Conservation (phyloP, 495 filamentous ascomycete genomes). For the Xylaria intraflava region DNA sequence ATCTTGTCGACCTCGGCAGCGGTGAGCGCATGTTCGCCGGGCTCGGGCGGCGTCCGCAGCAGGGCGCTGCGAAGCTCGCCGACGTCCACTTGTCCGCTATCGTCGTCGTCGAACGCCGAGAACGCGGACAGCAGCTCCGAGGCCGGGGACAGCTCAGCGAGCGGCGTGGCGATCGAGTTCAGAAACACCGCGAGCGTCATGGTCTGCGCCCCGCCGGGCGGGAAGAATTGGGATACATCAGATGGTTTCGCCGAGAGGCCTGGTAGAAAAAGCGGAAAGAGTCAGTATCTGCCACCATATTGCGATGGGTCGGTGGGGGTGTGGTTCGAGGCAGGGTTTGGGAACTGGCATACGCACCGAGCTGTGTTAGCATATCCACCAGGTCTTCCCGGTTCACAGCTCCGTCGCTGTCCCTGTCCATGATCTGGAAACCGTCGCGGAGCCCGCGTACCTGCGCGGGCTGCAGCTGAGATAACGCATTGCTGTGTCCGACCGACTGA, state of each 20-base stretch:
- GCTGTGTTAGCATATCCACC: conserved; percentile 67
- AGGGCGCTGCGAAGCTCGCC: conserved; percentile 76
- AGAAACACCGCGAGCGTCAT: conserved; percentile 81
- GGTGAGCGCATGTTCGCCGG: conserved; percentile 59
- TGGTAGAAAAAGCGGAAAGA: not conserved
- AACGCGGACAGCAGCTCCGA: conserved; percentile 80
- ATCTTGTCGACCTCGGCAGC: conserved; percentile 76
- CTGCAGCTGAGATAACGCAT: conserved; percentile 56
- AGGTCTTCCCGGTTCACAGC: conserved; percentile 70
- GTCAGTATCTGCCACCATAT: not conserved
- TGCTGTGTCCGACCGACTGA: conserved; percentile 32
- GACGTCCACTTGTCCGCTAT: conserved; percentile 86
- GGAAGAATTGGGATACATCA: conserved; percentile 69
- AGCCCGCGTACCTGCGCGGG: conserved; percentile 65
- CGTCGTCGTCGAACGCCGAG: conserved; percentile 90
- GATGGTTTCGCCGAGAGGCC: conserved; percentile 26
- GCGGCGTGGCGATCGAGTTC: conserved; percentile 61
- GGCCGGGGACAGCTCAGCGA: conserved; percentile 65
- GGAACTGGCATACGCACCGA: conserved; percentile 44
- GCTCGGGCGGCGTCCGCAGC: conserved; percentile 70
- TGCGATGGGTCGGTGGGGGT: not conserved
- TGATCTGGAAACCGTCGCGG: conserved; percentile 78
- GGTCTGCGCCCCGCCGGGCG: conserved; percentile 54
- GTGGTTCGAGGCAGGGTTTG: not conserved
- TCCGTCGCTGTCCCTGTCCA: conserved; percentile 77